phyloP scores from a whole-genome alignment of 345 rosid genomes.

The Punica granatum region DNA sequence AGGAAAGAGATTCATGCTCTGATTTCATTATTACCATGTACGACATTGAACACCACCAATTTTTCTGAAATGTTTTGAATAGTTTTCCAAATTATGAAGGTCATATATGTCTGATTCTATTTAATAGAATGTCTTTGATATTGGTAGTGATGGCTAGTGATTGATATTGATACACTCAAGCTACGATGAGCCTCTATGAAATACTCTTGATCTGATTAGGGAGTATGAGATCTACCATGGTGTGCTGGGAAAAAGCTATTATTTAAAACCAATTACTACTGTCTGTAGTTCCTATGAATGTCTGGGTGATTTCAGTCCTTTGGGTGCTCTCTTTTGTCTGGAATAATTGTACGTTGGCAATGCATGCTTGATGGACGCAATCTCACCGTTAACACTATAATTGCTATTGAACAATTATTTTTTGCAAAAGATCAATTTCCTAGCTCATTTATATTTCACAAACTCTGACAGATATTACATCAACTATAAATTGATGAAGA shows the following conservation, averaged over 20 bases:
- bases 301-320: neutral
- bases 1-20: neutral
- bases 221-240: neutral
- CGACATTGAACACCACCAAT: neutral
- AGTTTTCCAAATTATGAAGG: neutral
- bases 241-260: neutral
- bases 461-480: constrained; percentile 65
- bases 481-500: constrained; percentile 93
- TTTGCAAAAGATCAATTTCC: neutral
- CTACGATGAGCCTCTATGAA: neutral
- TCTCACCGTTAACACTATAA: neutral
- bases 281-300: neutral
- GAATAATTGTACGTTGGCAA: neutral
- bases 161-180: neutral
- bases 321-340: neutral
- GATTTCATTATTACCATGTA: neutral
- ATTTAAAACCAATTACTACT: neutral
- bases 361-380: neutral
- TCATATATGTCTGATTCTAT: too few species aligned
- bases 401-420: neutral
- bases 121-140: neutral
- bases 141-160: neutral
- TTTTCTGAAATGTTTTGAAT: too few species aligned
- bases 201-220: neutral
- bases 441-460: constrained; percentile 3